Evolutionary conservation across 345 rosid genomes (phyloP).

Genomic region (Kandelia obovata): DNA sequence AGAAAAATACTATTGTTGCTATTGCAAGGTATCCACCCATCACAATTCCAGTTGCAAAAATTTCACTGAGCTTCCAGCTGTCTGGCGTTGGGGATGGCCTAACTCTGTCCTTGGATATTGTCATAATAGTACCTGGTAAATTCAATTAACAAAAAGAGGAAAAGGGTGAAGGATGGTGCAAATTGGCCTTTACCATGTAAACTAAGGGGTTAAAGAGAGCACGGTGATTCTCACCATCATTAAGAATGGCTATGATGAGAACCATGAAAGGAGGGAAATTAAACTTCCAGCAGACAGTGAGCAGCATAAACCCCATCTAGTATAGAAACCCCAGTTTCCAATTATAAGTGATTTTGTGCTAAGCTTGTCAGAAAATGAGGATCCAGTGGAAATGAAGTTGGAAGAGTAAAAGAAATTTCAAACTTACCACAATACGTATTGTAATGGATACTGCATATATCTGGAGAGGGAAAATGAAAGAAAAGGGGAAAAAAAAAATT

Average conservation of each 20-base stretch:
- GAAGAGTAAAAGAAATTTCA: background rate
- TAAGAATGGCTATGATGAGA: slow-evolving; percentile 75
- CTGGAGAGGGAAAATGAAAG: slow-evolving; percentile 23
- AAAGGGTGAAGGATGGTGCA: background rate
- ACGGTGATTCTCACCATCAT: slow-evolving; percentile 44
- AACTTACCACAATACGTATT: slow-evolving; percentile 74
- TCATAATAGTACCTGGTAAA: slow-evolving; percentile 72
- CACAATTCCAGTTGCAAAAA: slow-evolving; percentile 81
- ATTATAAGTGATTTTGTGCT: background rate
- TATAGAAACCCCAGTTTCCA: slow-evolving; percentile 7
- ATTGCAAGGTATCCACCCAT: slow-evolving; percentile 73
- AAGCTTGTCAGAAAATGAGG: background rate
- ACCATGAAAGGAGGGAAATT: slow-evolving; percentile 90
- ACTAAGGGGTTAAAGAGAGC: background rate
- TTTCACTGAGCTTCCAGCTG: slow-evolving; percentile 87
- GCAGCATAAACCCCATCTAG: slow-evolving; percentile 75
- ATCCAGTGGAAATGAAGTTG: background rate
- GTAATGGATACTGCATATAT: slow-evolving; percentile 88
- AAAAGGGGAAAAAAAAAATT: background rate
- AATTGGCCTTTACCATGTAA: background rate
- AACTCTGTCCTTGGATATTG: slow-evolving; percentile 89
- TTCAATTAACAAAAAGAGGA: background rate
- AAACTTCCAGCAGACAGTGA: slow-evolving; percentile 61
- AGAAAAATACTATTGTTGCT: slow-evolving; percentile 68
- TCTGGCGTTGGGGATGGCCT: slow-evolving; percentile 87